Evolutionary conservation across 2,329 filamentous ascomycete species (phyloP), one percentile per base, ranked within the genome.

Genomic region (Xylariaceae sp.): DNA sequence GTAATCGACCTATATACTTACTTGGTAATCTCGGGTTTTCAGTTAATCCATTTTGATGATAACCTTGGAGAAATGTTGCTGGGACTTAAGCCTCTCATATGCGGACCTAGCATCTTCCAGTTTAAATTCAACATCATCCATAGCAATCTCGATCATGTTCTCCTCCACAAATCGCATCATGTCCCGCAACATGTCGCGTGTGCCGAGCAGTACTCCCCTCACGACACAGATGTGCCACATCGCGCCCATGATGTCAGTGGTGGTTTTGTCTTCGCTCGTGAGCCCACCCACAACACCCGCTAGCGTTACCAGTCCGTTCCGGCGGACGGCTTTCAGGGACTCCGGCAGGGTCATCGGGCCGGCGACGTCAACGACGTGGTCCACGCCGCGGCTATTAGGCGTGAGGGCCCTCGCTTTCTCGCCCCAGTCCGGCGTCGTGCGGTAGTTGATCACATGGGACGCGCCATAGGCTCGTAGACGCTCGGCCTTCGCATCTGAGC

Each of bases 331-430:
- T 61, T 79, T 79, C 36, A 88, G 72, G 2, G 78, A 80, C 67
- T 87, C 78, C 3, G 74, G 65, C 61, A 90, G 78, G 0, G 86
- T 89, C n/a, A 77, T 79, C 0, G 83, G 77, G 0, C 87, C 87
- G 11, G 85, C 87, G n/a, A 89, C 82, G 65, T 91, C 88, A 34
- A 89, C 67, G 34, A 90, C 75, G 58, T 87, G 78, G 64, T 89
- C 81, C 6, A 88, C 82, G 11, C 88, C 88, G 2, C 65, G 66
- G 2, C 76, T 76, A 1, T 75, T 70, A 0, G 74, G 73, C 0
- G 76, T 79, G 0, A 82, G 76, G 0, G 79, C 81, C 8, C 80
- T 69, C 8, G 85, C 86, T 24, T 79, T 78, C 2, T 76, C 71
- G n/a, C 86, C 83, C 87, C 87, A 90, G 45, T 83, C 78, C 0